A percentile compares a stretch with the other conserved stretches of the same genome.
Evolutionary conservation across 768 basidiomycete genomes (phyloP).

Genomic region (Leccinum aurantiacum): DNA sequence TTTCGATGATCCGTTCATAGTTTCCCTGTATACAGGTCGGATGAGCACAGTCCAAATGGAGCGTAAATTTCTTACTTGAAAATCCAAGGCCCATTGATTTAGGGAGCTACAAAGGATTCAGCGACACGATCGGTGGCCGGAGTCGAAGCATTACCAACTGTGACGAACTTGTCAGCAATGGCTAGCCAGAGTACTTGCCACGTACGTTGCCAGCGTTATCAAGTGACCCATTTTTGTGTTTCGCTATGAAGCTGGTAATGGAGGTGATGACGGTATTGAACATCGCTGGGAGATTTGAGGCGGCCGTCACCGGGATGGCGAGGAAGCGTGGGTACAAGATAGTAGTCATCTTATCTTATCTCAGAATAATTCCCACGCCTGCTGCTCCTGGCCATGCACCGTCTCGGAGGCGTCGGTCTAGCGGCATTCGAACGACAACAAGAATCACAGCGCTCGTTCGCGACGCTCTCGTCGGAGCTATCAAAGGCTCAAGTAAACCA

Average conservation of each 20-base stretch:
- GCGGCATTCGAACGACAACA: background rate
- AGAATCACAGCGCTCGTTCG: background rate
- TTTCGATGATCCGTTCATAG: slow-evolving; percentile 83
- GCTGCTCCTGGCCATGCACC: background rate
- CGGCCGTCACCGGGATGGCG: background rate
- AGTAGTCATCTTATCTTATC: slow-evolving; percentile 20
- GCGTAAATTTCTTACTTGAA: slow-evolving; percentile 56
- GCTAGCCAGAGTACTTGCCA: slow-evolving; percentile 3
- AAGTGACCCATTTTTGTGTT: slow-evolving; percentile 68
- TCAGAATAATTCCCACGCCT: background rate
- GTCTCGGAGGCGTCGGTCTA: background rate
- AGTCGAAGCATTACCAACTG: slow-evolving; percentile 26
- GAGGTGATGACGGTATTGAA: background rate
- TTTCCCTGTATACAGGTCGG: slow-evolving; percentile 64
- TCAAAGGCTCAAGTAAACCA: background rate
- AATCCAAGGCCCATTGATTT: slow-evolving; percentile 97
- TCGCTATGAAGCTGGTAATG: background rate
- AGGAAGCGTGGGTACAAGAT: background rate
- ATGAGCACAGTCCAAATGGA: background rate
- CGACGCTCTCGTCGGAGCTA: background rate
- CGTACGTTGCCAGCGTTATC: slow-evolving; percentile 87
- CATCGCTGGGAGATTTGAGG: background rate
- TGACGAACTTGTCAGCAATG: background rate
- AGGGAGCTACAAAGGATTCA: slow-evolving; percentile 60
- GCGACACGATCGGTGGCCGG: background rate